Base-by-base conservation (phyloP, 495 filamentous ascomycete species). In the Echria macrotheca region DNA sequence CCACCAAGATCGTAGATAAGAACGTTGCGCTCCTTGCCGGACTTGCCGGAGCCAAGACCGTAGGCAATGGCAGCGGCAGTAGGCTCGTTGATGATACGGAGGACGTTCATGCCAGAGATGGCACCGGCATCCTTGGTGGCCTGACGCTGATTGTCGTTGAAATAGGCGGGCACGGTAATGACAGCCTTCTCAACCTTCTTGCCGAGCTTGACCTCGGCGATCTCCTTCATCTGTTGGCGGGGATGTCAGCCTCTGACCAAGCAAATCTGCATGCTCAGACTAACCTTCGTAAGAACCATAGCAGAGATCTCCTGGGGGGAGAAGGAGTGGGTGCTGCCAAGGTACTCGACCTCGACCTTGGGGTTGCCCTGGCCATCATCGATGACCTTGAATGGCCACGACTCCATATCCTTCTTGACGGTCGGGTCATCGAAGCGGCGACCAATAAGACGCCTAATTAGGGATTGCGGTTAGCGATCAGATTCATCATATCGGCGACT, bases 61-160 rank as follows among this genome's bases (percentile, higher is more conserved):
- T 97, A 98, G 60, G 94, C 90, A 59, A 95, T 95, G 52, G 93
- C 93, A 41, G 93, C 93, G 31, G 93, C 93, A 32, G 93, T 96
- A 44, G 93, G 93, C 79, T 96, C 93, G 81, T 98, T 96, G 78
- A 96, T 96, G 80, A 96, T 96, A 80, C 93, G 93, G 72, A 96
- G 90, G 50, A 96, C 87, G 76, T 98, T 96, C 47, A 98, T 80
- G 66, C 91, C 93, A 57, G 91, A 82, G 68, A 98, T 98, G 67
- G 91, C 85, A 80, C 93, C 93, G 59, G 93, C 87, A 68, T 98
- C 93, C 80, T 98, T 98, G 72, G 93, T 98, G 50, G 93, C 91
- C 74, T 96, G 91, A 72, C 91, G 88, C 77, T 98, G 93, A 61
- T 91, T 94, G 81, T 96, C 93, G 78, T 96, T 98, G 87, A 98